phyloP scores from a whole-genome alignment of 2,329 filamentous ascomycete genomes.

The Apiospora phragmitis region DNA sequence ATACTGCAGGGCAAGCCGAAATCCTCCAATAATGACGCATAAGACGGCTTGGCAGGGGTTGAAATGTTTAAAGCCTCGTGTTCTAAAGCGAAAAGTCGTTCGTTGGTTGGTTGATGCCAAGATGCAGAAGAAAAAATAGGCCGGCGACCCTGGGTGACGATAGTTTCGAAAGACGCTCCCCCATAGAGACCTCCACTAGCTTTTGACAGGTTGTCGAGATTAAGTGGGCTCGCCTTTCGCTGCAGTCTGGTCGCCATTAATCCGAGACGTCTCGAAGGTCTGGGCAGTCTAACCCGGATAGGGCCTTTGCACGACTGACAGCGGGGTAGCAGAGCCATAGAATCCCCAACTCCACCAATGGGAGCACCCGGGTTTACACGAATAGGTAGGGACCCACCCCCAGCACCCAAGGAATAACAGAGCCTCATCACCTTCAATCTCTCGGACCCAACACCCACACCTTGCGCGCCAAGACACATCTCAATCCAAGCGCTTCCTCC shows the following conservation, averaged over 20 bases:
- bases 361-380: neutral
- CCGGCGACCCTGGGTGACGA: neutral
- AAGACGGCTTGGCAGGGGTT: neutral
- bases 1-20: neutral
- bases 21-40: neutral
- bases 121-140: neutral
- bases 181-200: neutral
- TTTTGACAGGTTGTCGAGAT: neutral
- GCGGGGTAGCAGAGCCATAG: neutral
- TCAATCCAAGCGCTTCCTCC: neutral
- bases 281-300: slow-evolving; percentile 5
- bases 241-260: neutral
- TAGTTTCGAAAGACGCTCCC: neutral
- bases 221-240: neutral
- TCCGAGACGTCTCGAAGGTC: slow-evolving; percentile 11
- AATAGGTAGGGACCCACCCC: neutral
- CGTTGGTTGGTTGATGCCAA: neutral
- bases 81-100: neutral
- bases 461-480: slow-evolving; percentile 1
- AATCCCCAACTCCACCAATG: neutral
- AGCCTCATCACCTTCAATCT: slow-evolving; percentile 1
- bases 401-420: neutral
- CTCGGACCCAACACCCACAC: neutral
- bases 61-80: neutral
- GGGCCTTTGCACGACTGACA: neutral